These are phyloP conservation scores for Chrysoporthe puriensis DNA, from an alignment of 2,329 filamentous ascomycete species.

Conservation along the genomic window DNA sequence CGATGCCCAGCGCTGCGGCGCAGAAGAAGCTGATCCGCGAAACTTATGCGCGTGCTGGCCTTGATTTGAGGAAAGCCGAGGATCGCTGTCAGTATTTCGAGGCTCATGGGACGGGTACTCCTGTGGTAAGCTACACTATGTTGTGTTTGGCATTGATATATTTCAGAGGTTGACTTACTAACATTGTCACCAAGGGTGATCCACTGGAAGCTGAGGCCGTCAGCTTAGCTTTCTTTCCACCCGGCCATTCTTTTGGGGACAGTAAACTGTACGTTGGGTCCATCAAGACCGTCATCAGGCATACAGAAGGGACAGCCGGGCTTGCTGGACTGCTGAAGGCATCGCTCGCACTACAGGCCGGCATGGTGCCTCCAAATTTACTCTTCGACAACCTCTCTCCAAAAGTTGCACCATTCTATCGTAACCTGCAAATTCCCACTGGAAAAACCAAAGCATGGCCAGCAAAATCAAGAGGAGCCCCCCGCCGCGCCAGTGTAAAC, in stretches of 20 bases:
- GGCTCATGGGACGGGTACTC: conserved; percentile 40
- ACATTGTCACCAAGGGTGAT: conserved; percentile 20
- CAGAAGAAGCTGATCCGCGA: conserved; percentile 45
- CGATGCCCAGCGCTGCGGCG: conserved; percentile 47
- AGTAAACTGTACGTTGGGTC: conserved; percentile 34
- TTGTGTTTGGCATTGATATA: too few relatives aligned
- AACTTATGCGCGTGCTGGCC: conserved; percentile 38
- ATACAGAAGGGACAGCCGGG: conserved; percentile 47
- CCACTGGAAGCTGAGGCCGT: conserved; percentile 26
- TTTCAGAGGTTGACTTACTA: too few relatives aligned
- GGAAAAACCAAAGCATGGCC: too few relatives aligned
- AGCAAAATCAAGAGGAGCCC: neutral
- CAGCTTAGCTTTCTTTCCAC: too few relatives aligned
- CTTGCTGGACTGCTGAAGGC: conserved; percentile 46
- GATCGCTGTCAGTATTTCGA: conserved; percentile 45
- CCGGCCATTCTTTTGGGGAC: too few relatives aligned
- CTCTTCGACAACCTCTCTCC: conserved; percentile 33
- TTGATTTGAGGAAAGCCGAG: conserved; percentile 39
- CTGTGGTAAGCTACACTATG: too few relatives aligned
- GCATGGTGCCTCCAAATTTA: conserved; percentile 41
- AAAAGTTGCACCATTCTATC: neutral
- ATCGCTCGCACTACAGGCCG: conserved; percentile 41
- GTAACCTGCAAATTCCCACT: neutral
- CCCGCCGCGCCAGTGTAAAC: conserved; percentile 6
- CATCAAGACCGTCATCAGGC: conserved; percentile 43